Base-by-base conservation (phyloP, 495 filamentous ascomycete species). In the Astrocystis sublimbata region DNA sequence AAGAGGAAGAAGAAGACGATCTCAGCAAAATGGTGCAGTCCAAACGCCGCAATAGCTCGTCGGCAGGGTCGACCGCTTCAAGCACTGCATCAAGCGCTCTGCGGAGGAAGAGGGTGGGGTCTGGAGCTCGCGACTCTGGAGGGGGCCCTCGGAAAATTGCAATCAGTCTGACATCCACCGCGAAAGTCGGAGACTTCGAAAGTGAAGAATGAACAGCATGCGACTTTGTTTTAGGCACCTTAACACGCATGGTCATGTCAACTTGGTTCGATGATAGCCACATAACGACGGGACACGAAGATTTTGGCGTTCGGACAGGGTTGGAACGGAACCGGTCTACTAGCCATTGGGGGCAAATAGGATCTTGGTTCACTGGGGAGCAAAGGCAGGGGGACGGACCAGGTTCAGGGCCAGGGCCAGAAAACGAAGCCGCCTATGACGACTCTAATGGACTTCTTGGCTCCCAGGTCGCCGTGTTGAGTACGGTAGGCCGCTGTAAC, bases 1-100 rank as follows among this genome's bases (percentile, higher is more conserved):
- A 96, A 66, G 92, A 97, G 64, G 85, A 88, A 56, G 90, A 93
- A 42, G 93, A 97, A 51, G 92, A 96, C 65, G 90, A 89, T 59
- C 74, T 96, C 23, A 84, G 83, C 21, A 93, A 92, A 70, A 79
- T 94, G 61, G 79, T 87, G 8, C 80, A 80, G 38, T 82, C 83
- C 59, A 92, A 92, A 73, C 82, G 88, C 45, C 81, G 89, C 62
- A 91, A 80, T 56, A 84, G 79, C 65, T 76, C 69, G 28, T 69
- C 71, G 10, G 68, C 71, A 6, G 73, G 71, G 33, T 67, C 67
- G 3, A 77, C 71, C 19, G 35, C 66, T 7, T 64, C 68, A 4
- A 40, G 28, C 50, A 58, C 26, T 55, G 40, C 65, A 58, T 31
- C 49, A 19, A 53, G 62, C 17, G 35, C 65, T 6, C 54, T 71